Conservation (phyloP, 2,329 filamentous ascomycete species). For the Penicillium sp. region DNA sequence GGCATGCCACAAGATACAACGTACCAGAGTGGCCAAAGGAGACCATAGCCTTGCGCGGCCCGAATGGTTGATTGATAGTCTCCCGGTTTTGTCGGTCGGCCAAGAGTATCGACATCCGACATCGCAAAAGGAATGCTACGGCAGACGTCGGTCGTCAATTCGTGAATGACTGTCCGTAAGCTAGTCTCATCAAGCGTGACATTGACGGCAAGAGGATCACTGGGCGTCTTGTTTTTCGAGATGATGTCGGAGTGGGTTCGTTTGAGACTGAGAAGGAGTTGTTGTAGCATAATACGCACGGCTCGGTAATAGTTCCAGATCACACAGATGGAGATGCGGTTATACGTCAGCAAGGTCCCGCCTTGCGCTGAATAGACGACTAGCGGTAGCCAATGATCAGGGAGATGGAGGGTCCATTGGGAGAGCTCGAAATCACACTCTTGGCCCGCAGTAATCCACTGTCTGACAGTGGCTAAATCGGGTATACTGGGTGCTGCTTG, state of each 20-base stretch:
- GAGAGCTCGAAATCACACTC: conserved; percentile 31
- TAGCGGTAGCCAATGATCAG: conserved; percentile 36
- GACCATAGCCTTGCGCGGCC: conserved; percentile 32
- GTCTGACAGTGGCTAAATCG: conserved; percentile 18
- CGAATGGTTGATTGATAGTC: conserved; percentile 25
- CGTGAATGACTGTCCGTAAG: conserved; percentile 26
- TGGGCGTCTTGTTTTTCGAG: background rate
- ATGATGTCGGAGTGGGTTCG: conserved; percentile 16
- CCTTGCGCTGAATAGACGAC: conserved; percentile 30
- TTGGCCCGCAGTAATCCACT: conserved; percentile 25
- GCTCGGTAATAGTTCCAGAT: conserved; percentile 41
- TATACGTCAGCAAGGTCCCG: conserved; percentile 35
- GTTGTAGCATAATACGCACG: conserved; percentile 34
- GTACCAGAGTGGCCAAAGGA: conserved; percentile 43
- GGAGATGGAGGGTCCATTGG: conserved; percentile 32
- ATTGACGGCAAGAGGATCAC: conserved; percentile 2
- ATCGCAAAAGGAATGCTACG: conserved; percentile 36
- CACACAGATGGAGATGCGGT: conserved; percentile 26
- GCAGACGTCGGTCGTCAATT: conserved; percentile 38
- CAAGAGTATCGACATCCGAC: conserved; percentile 33
- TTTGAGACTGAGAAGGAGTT: conserved; percentile 29
- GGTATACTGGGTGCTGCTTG: conserved; percentile 15
- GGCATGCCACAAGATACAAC: conserved; percentile 34
- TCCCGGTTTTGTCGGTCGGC: conserved; percentile 21
- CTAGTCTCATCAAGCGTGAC: conserved; percentile 9